Conservation (phyloP, 805 yeast genomes). For the Komagataella pseudopastoris region DNA sequence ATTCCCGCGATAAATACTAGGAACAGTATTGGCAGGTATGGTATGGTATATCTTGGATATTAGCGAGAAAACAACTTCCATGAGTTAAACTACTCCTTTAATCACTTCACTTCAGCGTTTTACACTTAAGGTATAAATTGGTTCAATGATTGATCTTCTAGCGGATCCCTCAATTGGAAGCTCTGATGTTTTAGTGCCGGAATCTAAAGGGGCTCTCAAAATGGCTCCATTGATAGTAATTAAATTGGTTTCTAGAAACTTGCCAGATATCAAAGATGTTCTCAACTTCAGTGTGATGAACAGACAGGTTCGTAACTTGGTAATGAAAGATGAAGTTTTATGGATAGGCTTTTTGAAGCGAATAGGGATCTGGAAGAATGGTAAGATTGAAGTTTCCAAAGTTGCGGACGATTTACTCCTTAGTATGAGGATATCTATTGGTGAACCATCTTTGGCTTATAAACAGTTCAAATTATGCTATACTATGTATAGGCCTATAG, state of each 20-base stretch:
- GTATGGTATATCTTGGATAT: too few relatives aligned
- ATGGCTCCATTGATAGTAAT: not conserved
- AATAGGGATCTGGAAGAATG: not conserved
- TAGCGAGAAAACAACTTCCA: not conserved
- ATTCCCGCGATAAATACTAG: too few relatives aligned
- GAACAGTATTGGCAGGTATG: too few relatives aligned
- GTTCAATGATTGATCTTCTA: not conserved
- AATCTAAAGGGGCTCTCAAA: not conserved
- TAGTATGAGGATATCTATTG: not conserved
- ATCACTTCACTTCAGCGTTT: not conserved
- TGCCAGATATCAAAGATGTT: not conserved
- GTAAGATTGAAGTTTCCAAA: not conserved
- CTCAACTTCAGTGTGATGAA: not conserved
- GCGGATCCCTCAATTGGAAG: not conserved
- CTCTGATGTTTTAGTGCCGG: not conserved
- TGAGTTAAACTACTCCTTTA: not conserved
- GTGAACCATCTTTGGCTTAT: not conserved
- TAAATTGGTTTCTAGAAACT: not conserved
- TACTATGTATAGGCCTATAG: conserved; percentile 14
- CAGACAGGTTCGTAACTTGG: not conserved
- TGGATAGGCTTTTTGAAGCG: not conserved
- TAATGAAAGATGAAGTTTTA: not conserved
- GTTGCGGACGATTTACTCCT: not conserved
- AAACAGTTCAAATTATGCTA: conserved; percentile 13
- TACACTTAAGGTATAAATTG: too few relatives aligned